Evolutionary conservation across 208 protist genomes (phyloP).

Genomic region (Angomonas desouzai): DNA sequence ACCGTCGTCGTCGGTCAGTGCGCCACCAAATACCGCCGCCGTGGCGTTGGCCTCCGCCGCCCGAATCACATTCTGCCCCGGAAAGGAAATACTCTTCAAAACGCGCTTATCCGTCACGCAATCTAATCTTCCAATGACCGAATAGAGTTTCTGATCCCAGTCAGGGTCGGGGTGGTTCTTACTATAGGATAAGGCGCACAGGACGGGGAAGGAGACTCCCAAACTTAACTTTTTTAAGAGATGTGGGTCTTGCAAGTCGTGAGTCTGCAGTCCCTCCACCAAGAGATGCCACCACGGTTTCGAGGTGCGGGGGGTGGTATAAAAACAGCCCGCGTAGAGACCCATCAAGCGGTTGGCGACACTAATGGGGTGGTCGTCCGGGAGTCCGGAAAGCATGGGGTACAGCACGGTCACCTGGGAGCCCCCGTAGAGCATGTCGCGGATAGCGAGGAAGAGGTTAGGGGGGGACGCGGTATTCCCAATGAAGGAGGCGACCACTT

Average conservation of each 20-base stretch:
- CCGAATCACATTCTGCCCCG: conserved; percentile 48
- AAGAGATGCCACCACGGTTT: conserved; percentile 9
- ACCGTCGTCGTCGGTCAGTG: conserved; percentile 71
- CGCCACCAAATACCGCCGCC: conserved; percentile 32
- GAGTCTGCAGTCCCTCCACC: background rate
- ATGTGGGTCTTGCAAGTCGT: background rate
- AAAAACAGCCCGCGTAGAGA: conserved; percentile 12
- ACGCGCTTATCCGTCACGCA: conserved; percentile 19
- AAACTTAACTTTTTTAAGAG: conserved; percentile 1
- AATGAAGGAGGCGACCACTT: background rate
- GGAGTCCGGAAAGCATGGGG: conserved; percentile 15
- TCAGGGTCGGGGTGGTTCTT: conserved; percentile 4
- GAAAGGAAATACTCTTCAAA: conserved; percentile 16
- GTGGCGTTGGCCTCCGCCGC: conserved; percentile 54
- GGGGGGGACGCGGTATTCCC: background rate
- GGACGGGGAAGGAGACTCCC: conserved; percentile 9
- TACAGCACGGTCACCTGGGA: conserved; percentile 1
- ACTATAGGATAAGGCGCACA: conserved; percentile 11
- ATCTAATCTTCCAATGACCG: conserved; percentile 66
- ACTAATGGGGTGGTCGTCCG: conserved; percentile 10
- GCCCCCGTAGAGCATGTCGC: background rate
- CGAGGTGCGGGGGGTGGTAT: background rate
- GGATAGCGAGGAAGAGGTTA: background rate
- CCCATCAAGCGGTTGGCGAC: conserved; percentile 19
- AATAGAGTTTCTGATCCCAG: conserved; percentile 30